These are phyloP conservation scores for Aegilops umbellulata DNA, from an alignment of 176 grass and related monocot genomes.

Conservation along the genomic window DNA sequence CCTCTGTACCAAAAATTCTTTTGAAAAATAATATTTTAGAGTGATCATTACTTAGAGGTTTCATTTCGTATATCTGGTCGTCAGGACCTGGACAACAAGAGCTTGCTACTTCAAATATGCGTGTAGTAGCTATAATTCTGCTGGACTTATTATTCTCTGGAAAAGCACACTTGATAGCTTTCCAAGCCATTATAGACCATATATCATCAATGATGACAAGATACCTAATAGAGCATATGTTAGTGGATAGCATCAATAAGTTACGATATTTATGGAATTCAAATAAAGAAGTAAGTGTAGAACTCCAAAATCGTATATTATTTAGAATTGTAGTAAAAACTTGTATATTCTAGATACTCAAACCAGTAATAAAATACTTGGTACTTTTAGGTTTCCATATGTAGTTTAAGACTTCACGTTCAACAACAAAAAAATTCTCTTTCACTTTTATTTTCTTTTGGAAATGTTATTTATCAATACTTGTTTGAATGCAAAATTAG, in stretches of 20 bases:
- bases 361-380: no score
- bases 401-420: no score
- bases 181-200: neutral
- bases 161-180: neutral
- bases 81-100: neutral
- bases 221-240: neutral
- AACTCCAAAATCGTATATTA: no score
- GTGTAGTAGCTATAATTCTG: neutral
- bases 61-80: neutral
- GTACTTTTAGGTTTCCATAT: no score
- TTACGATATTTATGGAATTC: neutral
- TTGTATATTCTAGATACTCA: no score
- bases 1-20: neutral
- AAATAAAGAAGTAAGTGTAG: no score
- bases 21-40: neutral
- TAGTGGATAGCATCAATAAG: neutral
- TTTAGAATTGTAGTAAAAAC: no score
- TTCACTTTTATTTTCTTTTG: no score
- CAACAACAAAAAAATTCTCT: no score
- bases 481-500: no score
- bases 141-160: neutral
- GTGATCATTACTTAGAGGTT: neutral
- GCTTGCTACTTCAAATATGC: neutral
- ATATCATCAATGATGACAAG: neutral
- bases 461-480: no score